phyloP scores from a whole-genome alignment of 495 filamentous ascomycete genomes.

The Astrothelium subdiscretum region DNA sequence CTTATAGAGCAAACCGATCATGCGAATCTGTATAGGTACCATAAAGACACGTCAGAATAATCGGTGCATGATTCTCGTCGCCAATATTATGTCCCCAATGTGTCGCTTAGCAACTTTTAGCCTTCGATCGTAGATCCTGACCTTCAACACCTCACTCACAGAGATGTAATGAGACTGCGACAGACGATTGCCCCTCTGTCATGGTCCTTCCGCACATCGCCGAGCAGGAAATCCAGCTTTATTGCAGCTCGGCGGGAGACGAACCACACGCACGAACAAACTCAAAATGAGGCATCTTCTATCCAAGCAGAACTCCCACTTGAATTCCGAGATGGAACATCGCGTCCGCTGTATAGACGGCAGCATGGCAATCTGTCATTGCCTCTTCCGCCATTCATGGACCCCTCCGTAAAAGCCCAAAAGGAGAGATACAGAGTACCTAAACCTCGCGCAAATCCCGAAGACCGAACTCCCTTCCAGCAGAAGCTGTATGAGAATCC shows the following conservation, averaged over 20 bases:
- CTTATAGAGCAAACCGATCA: no score
- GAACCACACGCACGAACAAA: not conserved
- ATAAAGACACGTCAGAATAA: no score
- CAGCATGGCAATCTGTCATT: constrained; percentile 12
- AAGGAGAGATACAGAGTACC: constrained; percentile 44
- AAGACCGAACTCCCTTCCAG: constrained; percentile 35
- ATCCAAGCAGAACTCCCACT: constrained; percentile 6
- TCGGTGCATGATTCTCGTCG: no score
- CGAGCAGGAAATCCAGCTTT: not conserved
- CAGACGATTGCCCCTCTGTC: not conserved
- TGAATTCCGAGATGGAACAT: constrained; percentile 9
- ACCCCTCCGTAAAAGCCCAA: constrained; percentile 11
- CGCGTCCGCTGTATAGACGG: constrained; percentile 5
- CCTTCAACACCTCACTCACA: no score
- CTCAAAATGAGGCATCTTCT: not conserved
- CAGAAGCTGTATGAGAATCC: constrained; percentile 43
- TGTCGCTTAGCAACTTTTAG: no score
- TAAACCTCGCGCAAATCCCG: not conserved
- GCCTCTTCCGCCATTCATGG: constrained; percentile 22
- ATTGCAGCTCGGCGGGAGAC: not conserved
- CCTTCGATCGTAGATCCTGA: no score
- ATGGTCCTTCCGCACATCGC: not conserved
- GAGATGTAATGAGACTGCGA: not conserved
- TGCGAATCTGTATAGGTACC: no score
- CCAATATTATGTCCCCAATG: not conserved